Conservation (phyloP, 2,329 filamentous ascomycete genomes). For the Didymella pomorum region DNA sequence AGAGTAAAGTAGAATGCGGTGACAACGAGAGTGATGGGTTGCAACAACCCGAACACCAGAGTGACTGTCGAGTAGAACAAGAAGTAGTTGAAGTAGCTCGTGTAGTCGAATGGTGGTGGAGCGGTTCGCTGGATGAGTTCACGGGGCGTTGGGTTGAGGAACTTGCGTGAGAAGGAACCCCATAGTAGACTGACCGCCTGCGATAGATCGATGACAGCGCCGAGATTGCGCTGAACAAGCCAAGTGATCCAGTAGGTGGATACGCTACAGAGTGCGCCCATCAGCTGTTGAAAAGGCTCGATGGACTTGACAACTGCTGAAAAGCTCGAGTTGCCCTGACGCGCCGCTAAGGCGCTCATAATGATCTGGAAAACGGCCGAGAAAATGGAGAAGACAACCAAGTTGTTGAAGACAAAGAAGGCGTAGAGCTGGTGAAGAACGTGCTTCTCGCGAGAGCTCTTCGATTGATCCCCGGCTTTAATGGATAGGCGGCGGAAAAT, state of each 20-base stretch:
- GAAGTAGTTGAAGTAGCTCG: constrained; percentile 98
- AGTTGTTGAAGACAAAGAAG: constrained; percentile 98
- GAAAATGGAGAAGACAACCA: constrained; percentile 93
- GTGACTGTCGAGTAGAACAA: constrained; percentile 92
- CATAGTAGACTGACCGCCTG: constrained; percentile 86
- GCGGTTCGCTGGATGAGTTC: constrained; percentile 93
- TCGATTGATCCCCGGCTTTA: constrained; percentile 85
- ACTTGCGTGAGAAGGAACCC: constrained; percentile 84
- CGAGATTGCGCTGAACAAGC: constrained; percentile 88
- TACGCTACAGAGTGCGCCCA: constrained; percentile 79
- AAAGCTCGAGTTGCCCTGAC: constrained; percentile 62
- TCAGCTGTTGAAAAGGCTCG: constrained; percentile 69
- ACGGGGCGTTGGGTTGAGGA: constrained; percentile 85
- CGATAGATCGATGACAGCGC: constrained; percentile 90
- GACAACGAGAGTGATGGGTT: constrained; percentile 85
- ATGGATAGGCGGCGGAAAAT: constrained; percentile 89
- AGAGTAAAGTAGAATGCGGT: constrained; percentile 89
- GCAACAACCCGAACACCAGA: constrained; percentile 82
- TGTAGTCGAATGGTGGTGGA: constrained; percentile 91
- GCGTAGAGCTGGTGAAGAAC: constrained; percentile 89
- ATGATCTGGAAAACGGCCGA: constrained; percentile 80
- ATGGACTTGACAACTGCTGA: constrained; percentile 72
- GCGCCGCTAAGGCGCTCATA: constrained; percentile 43
- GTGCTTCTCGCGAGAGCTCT: constrained; percentile 89
- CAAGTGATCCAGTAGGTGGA: constrained; percentile 85